Base-by-base conservation (phyloP, 768 basidiomycete species). In the Leccinum fibrillosum region DNA sequence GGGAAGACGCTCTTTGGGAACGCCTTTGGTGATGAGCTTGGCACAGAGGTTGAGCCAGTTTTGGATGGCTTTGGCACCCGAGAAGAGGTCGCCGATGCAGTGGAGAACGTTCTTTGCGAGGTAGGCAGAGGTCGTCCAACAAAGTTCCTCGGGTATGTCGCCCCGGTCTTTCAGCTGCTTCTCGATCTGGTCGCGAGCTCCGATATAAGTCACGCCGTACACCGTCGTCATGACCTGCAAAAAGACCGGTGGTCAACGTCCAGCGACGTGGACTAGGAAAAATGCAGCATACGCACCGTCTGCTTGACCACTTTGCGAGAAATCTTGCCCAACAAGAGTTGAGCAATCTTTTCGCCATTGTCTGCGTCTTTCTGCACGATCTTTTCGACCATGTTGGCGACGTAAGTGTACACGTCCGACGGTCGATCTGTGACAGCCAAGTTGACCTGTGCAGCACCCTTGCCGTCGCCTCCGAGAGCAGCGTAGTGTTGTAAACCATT, bases 401-500 rank as follows among this genome's bases (percentile, higher is more conserved):
- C 94, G 64, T 86, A 88, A 3, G 93, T 89, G 72, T 99, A 99
- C 58, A 98, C 95, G 68, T 99, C 97, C 34, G 93, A 89, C 0
- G 97, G 97, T 26, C 86, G 79, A 60, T 94, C 92, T 0, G 87
- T 86, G 9, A 85, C 86, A 37, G 83, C 82, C 52, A 99, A 78
- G 70, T 99, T 99, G 69, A 99, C 97, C 68, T 98, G 95, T 58
- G 78, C 77, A 1, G 97, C 97, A 57, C 97, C 97, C 34, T 82
- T 79, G 12, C 80, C 78, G 69, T 98, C 97, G 5, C 97, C 96
- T 47, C 97, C 97, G 4, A 99, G 84, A 0, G 97, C 97, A 6
- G 97, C 97, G 67, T 99, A 99, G 72, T 99, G 96, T 75, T 99
- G 97, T 62, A 99, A 79, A 26, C 96, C 97, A 65, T 99, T 99